These are phyloP conservation scores for Globomyces pollinis-pini DNA, from an alignment of 192 early-diverging fungal genomes.

Conservation along the genomic window DNA sequence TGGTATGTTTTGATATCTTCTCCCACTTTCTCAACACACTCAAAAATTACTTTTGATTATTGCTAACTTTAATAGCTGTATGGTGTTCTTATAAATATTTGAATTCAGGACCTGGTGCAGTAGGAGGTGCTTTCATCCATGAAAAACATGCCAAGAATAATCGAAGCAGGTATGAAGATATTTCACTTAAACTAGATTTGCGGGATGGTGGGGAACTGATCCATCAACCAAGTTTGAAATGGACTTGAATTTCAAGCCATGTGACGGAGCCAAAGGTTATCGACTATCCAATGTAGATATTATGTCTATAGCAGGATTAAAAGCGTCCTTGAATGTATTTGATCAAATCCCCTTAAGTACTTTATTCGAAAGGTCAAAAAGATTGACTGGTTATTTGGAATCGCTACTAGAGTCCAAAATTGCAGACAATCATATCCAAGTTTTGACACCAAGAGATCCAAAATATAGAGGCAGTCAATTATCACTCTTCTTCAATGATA, in stretches of 20 bases:
- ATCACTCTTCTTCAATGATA: conserved; percentile 54
- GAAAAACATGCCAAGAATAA: conserved; percentile 60
- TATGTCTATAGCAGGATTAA: conserved; percentile 60
- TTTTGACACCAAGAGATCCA: conserved; percentile 74
- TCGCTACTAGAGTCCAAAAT: conserved; percentile 45
- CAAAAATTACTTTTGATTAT: background rate
- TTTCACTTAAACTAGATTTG: conserved; percentile 41
- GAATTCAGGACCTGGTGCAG: conserved; percentile 93
- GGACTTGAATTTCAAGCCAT: conserved; percentile 74
- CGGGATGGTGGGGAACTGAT: conserved; percentile 94
- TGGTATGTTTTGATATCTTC: conserved; percentile 26
- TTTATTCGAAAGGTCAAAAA: conserved; percentile 66
- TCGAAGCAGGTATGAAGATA: conserved; percentile 41
- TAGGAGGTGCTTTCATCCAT: conserved; percentile 88
- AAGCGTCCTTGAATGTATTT: conserved; percentile 77
- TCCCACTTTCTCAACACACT: conserved; percentile 1
- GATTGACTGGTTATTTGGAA: conserved; percentile 82
- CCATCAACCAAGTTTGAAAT: conserved; percentile 78
- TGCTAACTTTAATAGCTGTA: conserved; percentile 8
- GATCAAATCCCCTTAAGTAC: conserved; percentile 57
- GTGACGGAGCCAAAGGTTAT: conserved; percentile 72
- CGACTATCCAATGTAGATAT: conserved; percentile 86
- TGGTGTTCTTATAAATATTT: conserved; percentile 96
- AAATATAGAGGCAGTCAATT: conserved; percentile 80
- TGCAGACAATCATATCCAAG: conserved; percentile 37